Percentiles rank a stretch among this genome's conserved stretches.
phyloP scores from a whole-genome alignment of 345 rosid species.

The Eucalyptus curtisii region DNA sequence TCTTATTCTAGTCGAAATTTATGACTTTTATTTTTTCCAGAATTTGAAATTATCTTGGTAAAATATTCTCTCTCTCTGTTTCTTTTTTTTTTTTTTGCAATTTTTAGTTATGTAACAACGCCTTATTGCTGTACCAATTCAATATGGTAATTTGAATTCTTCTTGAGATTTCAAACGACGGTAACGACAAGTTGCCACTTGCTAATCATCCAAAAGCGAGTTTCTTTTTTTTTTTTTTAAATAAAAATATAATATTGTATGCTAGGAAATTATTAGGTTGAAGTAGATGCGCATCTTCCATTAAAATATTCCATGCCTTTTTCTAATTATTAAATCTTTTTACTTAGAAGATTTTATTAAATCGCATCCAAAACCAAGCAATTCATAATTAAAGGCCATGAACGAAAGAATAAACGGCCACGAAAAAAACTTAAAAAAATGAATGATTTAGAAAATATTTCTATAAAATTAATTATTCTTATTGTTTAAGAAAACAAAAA shows the following conservation, averaged over 20 bases:
- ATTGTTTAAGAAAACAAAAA: accelerated
- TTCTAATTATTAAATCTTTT: not conserved
- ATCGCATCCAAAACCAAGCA: no score
- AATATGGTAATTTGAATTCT: not conserved
- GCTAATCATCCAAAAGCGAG: not conserved
- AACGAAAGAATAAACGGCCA: not conserved
- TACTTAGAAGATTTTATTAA: not conserved
- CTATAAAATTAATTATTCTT: accelerated
- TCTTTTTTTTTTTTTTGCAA: accelerated
- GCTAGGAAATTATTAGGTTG: not conserved
- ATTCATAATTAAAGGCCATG: accelerated
- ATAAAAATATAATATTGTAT: not conserved
- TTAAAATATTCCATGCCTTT: not conserved
- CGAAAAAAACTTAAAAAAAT: not conserved
- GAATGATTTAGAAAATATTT: accelerated
- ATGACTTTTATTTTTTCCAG: not conserved
- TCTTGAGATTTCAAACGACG: not conserved
- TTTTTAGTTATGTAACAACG: not conserved
- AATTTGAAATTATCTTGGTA: not conserved
- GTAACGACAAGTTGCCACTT: not conserved
- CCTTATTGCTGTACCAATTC: not conserved
- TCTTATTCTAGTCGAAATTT: no score
- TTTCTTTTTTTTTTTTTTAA: not conserved
- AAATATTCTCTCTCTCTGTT: no score
- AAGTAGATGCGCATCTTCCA: not conserved